Percentiles rank a stretch among this genome's conserved stretches.
These are phyloP conservation scores for Cryptococcus hybrid DNA, from an alignment of 1,284 basidiomycete genomes.

Conservation along the genomic window DNA sequence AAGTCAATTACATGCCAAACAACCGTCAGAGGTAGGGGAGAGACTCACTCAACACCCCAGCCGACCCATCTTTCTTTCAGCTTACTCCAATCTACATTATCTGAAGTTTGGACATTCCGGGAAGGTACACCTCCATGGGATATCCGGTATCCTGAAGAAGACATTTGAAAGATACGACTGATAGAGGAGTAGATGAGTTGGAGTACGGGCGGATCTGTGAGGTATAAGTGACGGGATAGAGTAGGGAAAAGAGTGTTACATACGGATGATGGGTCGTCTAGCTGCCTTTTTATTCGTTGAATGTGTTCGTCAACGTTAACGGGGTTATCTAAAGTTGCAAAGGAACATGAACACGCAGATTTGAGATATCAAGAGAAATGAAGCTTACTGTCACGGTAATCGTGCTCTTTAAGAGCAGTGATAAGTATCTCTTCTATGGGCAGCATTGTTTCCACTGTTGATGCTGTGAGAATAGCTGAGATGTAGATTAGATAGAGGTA, in stretches of 20 bases:
- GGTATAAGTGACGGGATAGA: neutral
- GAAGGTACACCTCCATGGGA: conserved; percentile 47
- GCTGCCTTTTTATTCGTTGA: conserved; percentile 6
- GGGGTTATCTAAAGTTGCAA: conserved; percentile 2
- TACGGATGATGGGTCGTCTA: conserved; percentile 15
- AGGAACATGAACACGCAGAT: neutral
- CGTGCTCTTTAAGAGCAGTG: conserved; percentile 39
- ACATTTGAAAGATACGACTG: conserved; percentile 43
- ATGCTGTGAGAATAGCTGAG: no score
- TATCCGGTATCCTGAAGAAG: conserved; percentile 50
- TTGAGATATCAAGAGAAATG: no score
- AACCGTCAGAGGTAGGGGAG: neutral
- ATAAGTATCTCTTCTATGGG: conserved; percentile 29
- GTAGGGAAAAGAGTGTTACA: neutral
- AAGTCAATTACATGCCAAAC: conserved; percentile 1
- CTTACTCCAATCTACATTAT: conserved; percentile 30
- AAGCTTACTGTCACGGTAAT: conserved; percentile 6
- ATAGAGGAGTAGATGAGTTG: conserved; percentile 22
- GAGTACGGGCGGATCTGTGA: conserved; percentile 31
- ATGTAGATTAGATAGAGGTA: neutral
- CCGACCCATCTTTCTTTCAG: conserved; percentile 49
- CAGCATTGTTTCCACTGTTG: conserved; percentile 17
- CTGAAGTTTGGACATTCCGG: conserved; percentile 10
- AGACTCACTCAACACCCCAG: conserved; percentile 47
- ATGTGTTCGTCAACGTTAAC: conserved; percentile 6